A percentile compares a stretch with the other conserved stretches of the same genome.
phyloP scores from a whole-genome alignment of 352 stramenopile species.

The Pythium periplocum region DNA sequence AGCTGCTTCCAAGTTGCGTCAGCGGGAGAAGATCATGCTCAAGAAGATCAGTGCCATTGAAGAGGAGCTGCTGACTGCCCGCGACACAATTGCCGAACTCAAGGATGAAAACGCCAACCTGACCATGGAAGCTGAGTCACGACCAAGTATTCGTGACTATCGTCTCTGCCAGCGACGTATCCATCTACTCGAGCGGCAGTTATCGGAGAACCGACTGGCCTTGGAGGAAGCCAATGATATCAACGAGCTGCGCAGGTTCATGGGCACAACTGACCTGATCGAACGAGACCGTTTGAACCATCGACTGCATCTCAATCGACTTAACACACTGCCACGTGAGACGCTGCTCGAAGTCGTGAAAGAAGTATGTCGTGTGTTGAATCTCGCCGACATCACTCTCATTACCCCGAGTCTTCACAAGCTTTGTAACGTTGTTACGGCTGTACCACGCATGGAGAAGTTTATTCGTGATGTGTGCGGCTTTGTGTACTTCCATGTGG shows the following conservation, averaged over 20 bases:
- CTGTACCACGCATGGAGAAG: constrained; percentile 79
- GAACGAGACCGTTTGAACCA: constrained; percentile 76
- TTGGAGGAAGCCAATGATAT: constrained; percentile 73
- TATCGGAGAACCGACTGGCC: constrained; percentile 65
- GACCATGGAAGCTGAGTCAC: constrained; percentile 63
- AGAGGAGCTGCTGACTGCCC: constrained; percentile 52
- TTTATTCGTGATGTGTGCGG: constrained; percentile 85
- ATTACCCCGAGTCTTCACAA: constrained; percentile 78
- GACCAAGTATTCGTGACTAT: constrained; percentile 82
- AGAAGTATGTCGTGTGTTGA: constrained; percentile 73
- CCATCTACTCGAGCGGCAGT: constrained; percentile 68
- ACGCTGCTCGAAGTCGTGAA: constrained; percentile 80
- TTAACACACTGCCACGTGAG: constrained; percentile 71
- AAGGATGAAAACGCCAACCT: constrained; percentile 83
- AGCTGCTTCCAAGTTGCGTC: constrained; percentile 45
- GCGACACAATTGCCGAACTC: constrained; percentile 58
- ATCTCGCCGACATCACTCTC: constrained; percentile 79
- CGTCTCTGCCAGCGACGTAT: constrained; percentile 63
- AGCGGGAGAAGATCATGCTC: constrained; percentile 67
- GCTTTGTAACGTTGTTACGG: constrained; percentile 70
- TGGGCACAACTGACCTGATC: constrained; percentile 78
- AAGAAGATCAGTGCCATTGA: constrained; percentile 78
- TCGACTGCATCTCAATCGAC: constrained; percentile 65
- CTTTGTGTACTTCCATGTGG: constrained; percentile 46
- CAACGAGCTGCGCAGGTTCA: constrained; percentile 74